Base-by-base conservation (phyloP, 305 asterid genomes). In the Fraxinus dipetala region DNA sequence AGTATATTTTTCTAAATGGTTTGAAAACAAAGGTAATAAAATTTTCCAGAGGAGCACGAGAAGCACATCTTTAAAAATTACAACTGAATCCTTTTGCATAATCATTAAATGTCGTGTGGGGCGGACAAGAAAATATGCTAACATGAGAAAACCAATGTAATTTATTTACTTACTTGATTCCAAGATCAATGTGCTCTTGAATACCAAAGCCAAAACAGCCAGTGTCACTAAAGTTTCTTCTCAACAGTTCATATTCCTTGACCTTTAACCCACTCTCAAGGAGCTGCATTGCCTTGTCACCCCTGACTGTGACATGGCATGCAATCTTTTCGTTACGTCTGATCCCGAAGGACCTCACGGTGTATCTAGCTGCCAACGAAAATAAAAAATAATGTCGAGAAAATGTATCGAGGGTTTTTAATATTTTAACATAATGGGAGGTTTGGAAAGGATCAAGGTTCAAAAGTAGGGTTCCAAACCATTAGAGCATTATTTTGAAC, bases 171-270 rank as follows among this genome's bases (percentile, higher is more conserved):
- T 89, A 94, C 98, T 95, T 95, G 13, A 93, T 94, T 82, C 98
- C 98, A 75, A 94, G 98, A 88, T 94, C 98, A 72, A 94, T 93
- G 90, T 94, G 98, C 88, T 94, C 98, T 85, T 93, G 97, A 51
- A 94, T 94, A 40, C 97, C 98, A 24, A 94, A 94, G 22, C 98
- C 98, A 72, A 94, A 94, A 83, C 97, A 93, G n/a, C 98, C 97
- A 81, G 97, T 93, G 11, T 93, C 98, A 79, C 97, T 93, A 87
- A 94, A 95, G 81, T 95, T 95, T 70, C 93, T 84, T 72, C 95
- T 89, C 86, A 95, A 84, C 77, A 95, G 84, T 74, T 95, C 97
- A 5, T 95, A 95, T 36, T 95, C 96, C 90, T 94, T 94, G 51
- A 95, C 98, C 89, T 93, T 94, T 91, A 94, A 81, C 0, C 97